Evolutionary conservation across 2,329 filamentous ascomycete species (phyloP), one percentile per base, ranked within the genome.

Genomic region (Thermothelomyces thermophilus): DNA sequence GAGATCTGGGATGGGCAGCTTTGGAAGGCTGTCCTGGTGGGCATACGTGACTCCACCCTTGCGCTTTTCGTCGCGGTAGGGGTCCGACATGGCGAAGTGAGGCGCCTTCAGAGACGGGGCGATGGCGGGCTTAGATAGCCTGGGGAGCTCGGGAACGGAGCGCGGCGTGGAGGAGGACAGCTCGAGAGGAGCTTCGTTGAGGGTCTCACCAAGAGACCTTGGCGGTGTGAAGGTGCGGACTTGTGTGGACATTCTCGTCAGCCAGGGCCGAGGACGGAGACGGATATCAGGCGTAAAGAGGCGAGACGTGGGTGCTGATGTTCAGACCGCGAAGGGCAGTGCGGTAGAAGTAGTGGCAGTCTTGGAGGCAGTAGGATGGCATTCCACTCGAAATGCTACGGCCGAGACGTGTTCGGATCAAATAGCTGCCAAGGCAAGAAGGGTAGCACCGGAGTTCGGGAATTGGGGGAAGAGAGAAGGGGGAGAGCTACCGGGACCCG

Each of bases 331-430:
- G 87, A 72, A 95, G 73, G 65, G 87, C 86, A 69, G 84, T 94
- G 75, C 87, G 87, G 74, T 87, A 93, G 72, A 95, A 94, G 72
- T 94, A 94, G 68, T 94, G 88, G 64, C 87, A 94, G 70, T 94
- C 86, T 76, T 93, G 84, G 51, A 87, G 74, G 69, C 75, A 94
- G 69, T 88, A 91, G 62, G 77, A 70, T 74, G 86, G 86, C 87
- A 94, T 94, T 73, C 76, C 74, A 76, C 70, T 71, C 58, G 65
- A 63, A 56, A 48, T 55, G 53, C 53, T 54, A 44, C 20, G 14
- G 22, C 28, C n/a, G 22, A 22, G n/a, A 19, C n/a, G 33, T 36
- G 30, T 16, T 14, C 16, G 13, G 7, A 16, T 35, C 13, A 16
- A 26, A 26, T 26, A 26, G 24, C 24, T 26, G 14, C 16, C 14